Evolutionary conservation across 352 stramenopile species (phyloP).

Genomic region (Pythium brachiatum): DNA sequence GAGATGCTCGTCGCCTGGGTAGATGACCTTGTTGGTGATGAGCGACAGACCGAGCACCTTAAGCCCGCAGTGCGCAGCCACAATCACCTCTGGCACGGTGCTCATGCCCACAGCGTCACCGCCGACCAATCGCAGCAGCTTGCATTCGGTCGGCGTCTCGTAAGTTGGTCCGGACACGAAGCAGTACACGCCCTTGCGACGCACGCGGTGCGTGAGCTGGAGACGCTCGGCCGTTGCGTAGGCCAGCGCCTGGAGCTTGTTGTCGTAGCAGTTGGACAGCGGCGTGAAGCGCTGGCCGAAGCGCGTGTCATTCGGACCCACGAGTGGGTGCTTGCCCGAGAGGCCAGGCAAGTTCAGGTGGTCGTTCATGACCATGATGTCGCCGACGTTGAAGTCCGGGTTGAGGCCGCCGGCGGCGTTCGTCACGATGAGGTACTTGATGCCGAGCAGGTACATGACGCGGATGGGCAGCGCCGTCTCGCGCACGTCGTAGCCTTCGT

Average conservation of each 20-base stretch:
- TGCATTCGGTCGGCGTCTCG: slow-evolving; percentile 94
- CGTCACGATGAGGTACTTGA: slow-evolving; percentile 95
- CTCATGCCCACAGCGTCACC: slow-evolving; percentile 96
- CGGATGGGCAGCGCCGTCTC: slow-evolving; percentile 93
- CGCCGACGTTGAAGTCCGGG: slow-evolving; percentile 92
- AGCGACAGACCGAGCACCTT: slow-evolving; percentile 94
- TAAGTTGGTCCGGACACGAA: slow-evolving; percentile 97
- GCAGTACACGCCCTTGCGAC: slow-evolving; percentile 91
- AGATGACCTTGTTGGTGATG: slow-evolving; percentile 95
- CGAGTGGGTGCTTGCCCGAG: slow-evolving; percentile 91
- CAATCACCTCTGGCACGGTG: slow-evolving; percentile 96
- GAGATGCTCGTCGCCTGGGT: slow-evolving; percentile 73
- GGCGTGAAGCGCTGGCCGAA: slow-evolving; percentile 95
- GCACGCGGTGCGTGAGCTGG: slow-evolving; percentile 78
- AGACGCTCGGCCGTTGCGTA: slow-evolving; percentile 77
- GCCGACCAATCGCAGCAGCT: slow-evolving; percentile 90
- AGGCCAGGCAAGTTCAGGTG: slow-evolving; percentile 95
- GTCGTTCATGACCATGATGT: slow-evolving; percentile 96
- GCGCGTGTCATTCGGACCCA: slow-evolving; percentile 94
- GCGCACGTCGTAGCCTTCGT: slow-evolving; percentile 95
- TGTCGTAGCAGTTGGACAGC: slow-evolving; percentile 93
- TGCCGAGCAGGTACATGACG: slow-evolving; percentile 94
- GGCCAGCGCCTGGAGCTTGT: slow-evolving; percentile 83
- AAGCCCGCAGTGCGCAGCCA: slow-evolving; percentile 93
- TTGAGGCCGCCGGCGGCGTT: slow-evolving; percentile 97